Evolutionary conservation across 345 rosid species (phyloP), one percentile per base, ranked within the genome.

Genomic region (Corchorus olitorius): DNA sequence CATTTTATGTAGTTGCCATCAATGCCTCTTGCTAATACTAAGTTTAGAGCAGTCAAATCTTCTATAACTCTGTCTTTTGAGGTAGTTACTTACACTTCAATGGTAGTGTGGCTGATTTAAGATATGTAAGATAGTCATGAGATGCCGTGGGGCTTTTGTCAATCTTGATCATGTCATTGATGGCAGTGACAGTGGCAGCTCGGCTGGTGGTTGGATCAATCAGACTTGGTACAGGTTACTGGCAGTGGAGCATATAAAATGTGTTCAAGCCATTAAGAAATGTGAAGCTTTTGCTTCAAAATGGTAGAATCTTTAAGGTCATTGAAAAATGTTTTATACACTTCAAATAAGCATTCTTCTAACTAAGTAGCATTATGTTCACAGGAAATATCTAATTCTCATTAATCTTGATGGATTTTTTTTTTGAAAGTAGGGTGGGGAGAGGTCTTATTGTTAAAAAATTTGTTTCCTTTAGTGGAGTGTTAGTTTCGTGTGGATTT

Each of bases 101-200:
- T 70, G 46, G 60, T 70, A 9, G 13, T 52, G 16, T 50, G 64
- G 39, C 41, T 72, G n/a, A 72, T 72, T 72, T 35, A 17, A 55
- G 50, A 37, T 37, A 39, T 54, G 34, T 39, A 19, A 71, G 27
- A 56, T 20, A 56, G 33, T 56, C 13, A 43, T 12, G 37, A 72
- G 64, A 39, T 55, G 50, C 55, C 39, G 34, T 72, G 64, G 75
- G 49, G 37, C 64, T 39, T 39, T 12, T 55, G 6, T 61, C 17
- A 53, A 70, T 50, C 34, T 15, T 52, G 61, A 70, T 52, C 11
- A 16, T 55, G 75, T 13, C 13, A 72, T 72, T 72, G 75, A 37
- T 55, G n/a, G 64, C 14, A 1, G 75, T 55, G 37, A 72, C 75
- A 72, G 52, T 7, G 4, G 75, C 52, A 39, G 52, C 19, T 72